Percentiles rank a stretch among this genome's conserved stretches.
Conservation (phyloP, 768 basidiomycete species). For the Chlorophyllum brunneum region DNA sequence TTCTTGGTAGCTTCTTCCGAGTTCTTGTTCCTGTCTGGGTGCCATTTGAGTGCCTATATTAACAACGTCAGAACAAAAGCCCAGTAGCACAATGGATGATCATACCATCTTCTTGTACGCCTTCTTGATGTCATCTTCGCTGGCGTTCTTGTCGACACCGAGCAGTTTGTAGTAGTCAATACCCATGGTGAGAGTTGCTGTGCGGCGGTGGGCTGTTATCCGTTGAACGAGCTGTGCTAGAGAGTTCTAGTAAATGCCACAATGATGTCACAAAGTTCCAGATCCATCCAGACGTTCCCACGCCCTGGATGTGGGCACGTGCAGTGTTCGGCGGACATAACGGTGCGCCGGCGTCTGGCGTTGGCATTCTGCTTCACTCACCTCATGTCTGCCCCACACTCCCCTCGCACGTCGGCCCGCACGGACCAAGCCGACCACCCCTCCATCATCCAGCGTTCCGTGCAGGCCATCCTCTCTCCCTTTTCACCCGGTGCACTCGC, state of each 20-base stretch:
- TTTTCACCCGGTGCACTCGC: slow-evolving; percentile 66
- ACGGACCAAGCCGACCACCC: slow-evolving; percentile 5
- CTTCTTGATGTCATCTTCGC: slow-evolving; percentile 86
- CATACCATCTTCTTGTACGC: slow-evolving; percentile 92
- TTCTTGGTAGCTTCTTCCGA: slow-evolving; percentile 83
- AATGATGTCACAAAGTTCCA: slow-evolving; percentile 26
- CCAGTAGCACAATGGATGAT: slow-evolving; percentile 2
- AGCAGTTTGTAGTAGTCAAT: slow-evolving; percentile 87
- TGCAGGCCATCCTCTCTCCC: slow-evolving; percentile 52
- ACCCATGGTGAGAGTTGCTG: slow-evolving; percentile 47
- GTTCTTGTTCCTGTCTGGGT: slow-evolving; percentile 87
- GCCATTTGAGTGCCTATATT: slow-evolving; percentile 83
- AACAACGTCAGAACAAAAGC: slow-evolving; percentile 1
- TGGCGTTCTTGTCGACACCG: slow-evolving; percentile 68
- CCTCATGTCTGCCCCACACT: too few relatives aligned
- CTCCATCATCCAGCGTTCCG: slow-evolving; percentile 53
- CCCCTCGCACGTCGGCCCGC: slow-evolving; percentile 5
- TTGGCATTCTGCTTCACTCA: too few relatives aligned
- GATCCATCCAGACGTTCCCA: slow-evolving; percentile 1
- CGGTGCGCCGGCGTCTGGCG: neutral
- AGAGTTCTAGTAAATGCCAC: slow-evolving; percentile 24
- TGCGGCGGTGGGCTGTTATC: neutral
- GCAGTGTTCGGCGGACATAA: neutral
- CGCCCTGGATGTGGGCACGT: neutral
- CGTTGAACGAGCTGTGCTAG: slow-evolving; percentile 16